Conservation (phyloP, 257 asterid genomes). For the Verbascum thapsus region DNA sequence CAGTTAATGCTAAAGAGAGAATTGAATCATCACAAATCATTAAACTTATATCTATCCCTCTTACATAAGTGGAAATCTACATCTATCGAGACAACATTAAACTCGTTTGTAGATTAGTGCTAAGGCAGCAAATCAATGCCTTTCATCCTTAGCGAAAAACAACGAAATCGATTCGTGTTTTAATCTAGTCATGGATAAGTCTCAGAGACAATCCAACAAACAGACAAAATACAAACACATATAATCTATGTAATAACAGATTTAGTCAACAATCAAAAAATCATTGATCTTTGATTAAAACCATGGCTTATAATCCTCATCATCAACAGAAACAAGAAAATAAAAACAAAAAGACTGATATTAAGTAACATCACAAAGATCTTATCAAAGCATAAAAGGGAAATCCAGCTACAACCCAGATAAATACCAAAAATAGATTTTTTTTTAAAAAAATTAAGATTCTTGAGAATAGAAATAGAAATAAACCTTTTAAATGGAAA, state of each 20-base stretch:
- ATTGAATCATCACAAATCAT: constrained; percentile 20
- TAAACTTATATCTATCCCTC: background rate
- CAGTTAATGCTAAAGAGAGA: constrained; percentile 13
- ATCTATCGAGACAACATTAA: constrained; percentile 14
- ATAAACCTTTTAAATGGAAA: constrained; percentile 37
- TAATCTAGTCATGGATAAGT: background rate
- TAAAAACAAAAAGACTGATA: constrained; percentile 13
- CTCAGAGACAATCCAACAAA: constrained; percentile 4
- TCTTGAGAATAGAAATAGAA: constrained; percentile 29
- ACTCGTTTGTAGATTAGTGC: constrained; percentile 4
- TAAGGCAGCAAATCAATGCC: background rate
- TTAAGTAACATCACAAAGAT: constrained; percentile 21
- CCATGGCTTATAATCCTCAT: constrained; percentile 22
- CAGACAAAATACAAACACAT: constrained; percentile 10
- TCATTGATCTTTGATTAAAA: constrained; percentile 13
- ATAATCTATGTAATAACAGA: background rate
- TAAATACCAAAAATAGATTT: background rate
- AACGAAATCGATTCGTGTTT: constrained; percentile 9
- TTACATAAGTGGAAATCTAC: constrained; percentile 23
- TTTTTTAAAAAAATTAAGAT: no score
- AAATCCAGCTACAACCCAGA: no score
- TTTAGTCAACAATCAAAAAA: constrained; percentile 13
- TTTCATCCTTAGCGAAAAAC: constrained; percentile 11
- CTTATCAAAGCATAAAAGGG: constrained; percentile 14
- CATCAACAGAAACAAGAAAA: background rate